Conservation (phyloP, 176 grass and related monocot species). For the Rhynchospora breviuscula region DNA sequence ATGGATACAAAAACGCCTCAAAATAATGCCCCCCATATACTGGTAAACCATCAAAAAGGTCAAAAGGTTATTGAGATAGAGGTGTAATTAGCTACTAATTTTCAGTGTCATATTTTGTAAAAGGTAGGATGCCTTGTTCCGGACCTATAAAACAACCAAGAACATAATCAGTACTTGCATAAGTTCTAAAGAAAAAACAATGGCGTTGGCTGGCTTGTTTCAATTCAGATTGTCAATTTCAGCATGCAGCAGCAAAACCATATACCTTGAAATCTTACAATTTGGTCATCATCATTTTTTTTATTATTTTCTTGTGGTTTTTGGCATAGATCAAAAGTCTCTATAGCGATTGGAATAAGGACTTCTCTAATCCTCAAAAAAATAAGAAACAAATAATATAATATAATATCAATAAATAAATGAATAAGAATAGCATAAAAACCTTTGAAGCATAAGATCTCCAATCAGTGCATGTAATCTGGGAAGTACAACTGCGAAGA, state of each 20-base stretch:
- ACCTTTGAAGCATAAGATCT: conserved; percentile 83
- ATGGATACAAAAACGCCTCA: background rate
- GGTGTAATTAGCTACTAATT: conserved; percentile 25
- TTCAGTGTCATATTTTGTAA: conserved; percentile 47
- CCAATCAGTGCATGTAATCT: conserved; percentile 73
- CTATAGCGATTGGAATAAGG: background rate
- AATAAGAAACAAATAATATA: background rate
- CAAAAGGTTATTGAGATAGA: background rate
- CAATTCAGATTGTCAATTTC: background rate
- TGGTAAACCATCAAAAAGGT: background rate
- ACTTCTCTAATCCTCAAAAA: background rate
- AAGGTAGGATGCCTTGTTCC: conserved; percentile 80
- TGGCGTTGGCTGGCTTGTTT: background rate
- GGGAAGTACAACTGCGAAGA: conserved; percentile 65
- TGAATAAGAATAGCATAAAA: background rate
- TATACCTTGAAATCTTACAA: background rate
- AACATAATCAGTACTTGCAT: background rate
- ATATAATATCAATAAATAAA: conserved; percentile 3
- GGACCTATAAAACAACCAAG: conserved; percentile 37
- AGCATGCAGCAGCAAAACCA: background rate
- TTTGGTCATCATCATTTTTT: background rate
- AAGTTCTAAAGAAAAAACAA: background rate
- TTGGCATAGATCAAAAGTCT: background rate
- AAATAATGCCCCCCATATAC: background rate
- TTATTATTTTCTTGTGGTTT: background rate